Conservation (phyloP, 2,329 filamentous ascomycete species). For the Xylariaceae sp. region DNA sequence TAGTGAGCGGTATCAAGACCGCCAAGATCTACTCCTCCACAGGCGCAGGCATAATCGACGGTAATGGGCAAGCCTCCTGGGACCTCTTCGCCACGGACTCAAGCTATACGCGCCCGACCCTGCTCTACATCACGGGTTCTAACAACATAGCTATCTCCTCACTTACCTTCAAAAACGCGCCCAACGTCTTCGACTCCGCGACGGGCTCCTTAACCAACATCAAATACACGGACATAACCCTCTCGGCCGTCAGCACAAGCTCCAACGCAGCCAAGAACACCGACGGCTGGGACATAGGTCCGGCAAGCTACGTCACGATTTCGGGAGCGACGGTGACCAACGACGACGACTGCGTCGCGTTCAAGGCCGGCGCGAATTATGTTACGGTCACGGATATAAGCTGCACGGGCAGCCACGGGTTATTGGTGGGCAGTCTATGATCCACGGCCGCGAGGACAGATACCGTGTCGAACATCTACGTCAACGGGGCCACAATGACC, state of each 20-base stretch:
- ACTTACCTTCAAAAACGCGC: slow-evolving; percentile 12
- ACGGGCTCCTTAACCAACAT: slow-evolving; percentile 8
- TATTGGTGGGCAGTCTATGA: slow-evolving; percentile 13
- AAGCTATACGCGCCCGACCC: slow-evolving; percentile 7
- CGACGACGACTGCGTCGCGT: slow-evolving; percentile 14
- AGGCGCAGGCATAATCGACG: slow-evolving; percentile 11
- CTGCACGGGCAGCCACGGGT: slow-evolving; percentile 11
- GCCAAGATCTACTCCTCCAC: slow-evolving; percentile 14
- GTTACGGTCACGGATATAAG: slow-evolving; percentile 12
- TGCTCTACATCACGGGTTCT: slow-evolving; percentile 11
- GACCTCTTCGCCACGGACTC: slow-evolving; percentile 12
- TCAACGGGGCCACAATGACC: slow-evolving; percentile 9
- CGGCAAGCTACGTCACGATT: slow-evolving; percentile 11
- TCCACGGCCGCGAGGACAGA: slow-evolving; percentile 4
- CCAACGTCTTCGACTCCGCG: slow-evolving; percentile 15
- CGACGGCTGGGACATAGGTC: slow-evolving; percentile 15
- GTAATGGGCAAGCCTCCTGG: slow-evolving; percentile 13
- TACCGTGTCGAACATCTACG: slow-evolving; percentile 12
- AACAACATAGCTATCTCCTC: slow-evolving; percentile 5
- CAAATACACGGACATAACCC: slow-evolving; percentile 9
- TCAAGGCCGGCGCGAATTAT: slow-evolving; percentile 13
- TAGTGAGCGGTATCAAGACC: slow-evolving; percentile 11
- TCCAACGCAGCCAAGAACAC: slow-evolving; percentile 14
- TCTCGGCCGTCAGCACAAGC: slow-evolving; percentile 11
- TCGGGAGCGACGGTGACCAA: slow-evolving; percentile 8